These are phyloP conservation scores for Tricholomella constricta DNA, from an alignment of 768 basidiomycete genomes.

Conservation along the genomic window DNA sequence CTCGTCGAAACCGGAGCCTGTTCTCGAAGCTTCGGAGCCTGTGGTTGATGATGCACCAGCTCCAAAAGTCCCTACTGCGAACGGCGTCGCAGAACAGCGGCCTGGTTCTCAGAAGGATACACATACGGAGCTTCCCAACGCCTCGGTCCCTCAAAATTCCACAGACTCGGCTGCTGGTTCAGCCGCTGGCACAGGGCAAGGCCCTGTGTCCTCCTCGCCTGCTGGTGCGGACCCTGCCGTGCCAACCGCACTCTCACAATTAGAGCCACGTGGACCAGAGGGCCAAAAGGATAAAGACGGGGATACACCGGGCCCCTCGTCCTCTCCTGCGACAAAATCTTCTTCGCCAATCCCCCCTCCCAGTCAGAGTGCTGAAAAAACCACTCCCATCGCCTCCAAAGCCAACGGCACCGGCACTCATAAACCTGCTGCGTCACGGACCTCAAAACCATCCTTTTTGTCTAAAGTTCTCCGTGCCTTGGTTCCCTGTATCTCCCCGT, in stretches of 20 bases:
- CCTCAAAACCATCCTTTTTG: constrained; percentile 54
- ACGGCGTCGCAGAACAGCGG: constrained; percentile 10
- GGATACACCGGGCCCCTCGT: constrained; percentile 13
- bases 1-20: constrained; percentile 9
- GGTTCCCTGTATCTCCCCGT: constrained; percentile 67
- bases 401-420: constrained; percentile 20
- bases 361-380: constrained; percentile 7
- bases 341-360: constrained; percentile 13
- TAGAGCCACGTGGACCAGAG: constrained; percentile 15
- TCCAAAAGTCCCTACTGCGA: constrained; percentile 5
- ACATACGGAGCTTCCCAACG: neutral
- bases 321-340: constrained; percentile 10
- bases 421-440: constrained; percentile 14
- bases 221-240: constrained; percentile 6
- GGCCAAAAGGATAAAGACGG: constrained; percentile 21
- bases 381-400: constrained; percentile 16
- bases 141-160: neutral
- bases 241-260: constrained; percentile 4
- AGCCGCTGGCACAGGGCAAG: constrained; percentile 8
- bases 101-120: neutral
- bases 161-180: constrained; percentile 5
- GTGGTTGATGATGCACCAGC: constrained; percentile 15
- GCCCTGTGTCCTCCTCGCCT: constrained; percentile 11
- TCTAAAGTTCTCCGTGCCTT: constrained; percentile 61
- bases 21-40: constrained; percentile 1